These are phyloP conservation scores for Leucosporidium creatinivorum DNA, from an alignment of 768 basidiomycete species.

Conservation along the genomic window DNA sequence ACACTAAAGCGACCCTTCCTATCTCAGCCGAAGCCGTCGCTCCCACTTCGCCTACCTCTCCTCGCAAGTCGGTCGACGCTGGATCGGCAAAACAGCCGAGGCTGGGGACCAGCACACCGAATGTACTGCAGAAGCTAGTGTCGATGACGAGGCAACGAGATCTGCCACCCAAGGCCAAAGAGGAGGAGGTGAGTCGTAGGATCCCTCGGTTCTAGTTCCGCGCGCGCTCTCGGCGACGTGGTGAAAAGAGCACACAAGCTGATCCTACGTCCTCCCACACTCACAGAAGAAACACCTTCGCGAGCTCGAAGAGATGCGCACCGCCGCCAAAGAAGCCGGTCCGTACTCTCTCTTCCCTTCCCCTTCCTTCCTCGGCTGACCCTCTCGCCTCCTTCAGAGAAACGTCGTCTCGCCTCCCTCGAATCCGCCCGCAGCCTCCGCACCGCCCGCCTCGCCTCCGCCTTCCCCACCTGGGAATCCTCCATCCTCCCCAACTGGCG, in stretches of 20 bases:
- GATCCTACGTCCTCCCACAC: background rate
- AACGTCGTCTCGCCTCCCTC: slow-evolving; percentile 55
- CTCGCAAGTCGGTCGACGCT: too few species aligned
- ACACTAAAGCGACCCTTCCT: too few species aligned
- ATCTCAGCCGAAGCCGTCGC: too few species aligned
- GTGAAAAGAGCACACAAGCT: too few species aligned
- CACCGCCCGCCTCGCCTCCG: slow-evolving; percentile 60
- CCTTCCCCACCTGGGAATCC: slow-evolving; percentile 66
- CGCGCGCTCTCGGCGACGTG: too few species aligned
- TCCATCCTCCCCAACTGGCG: slow-evolving; percentile 77
- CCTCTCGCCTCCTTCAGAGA: slow-evolving; percentile 50
- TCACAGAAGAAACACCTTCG: slow-evolving; percentile 59
- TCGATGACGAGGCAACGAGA: slow-evolving; percentile 76
- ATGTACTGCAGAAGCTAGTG: slow-evolving; percentile 65
- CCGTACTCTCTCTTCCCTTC: slow-evolving; percentile 1
- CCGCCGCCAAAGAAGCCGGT: slow-evolving; percentile 67
- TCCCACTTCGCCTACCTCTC: too few species aligned
- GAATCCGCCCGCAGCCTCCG: slow-evolving; percentile 58
- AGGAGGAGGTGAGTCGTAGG: background rate
- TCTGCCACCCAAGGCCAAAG: slow-evolving; percentile 65
- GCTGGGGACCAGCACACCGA: slow-evolving; percentile 44
- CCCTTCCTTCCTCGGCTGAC: background rate
- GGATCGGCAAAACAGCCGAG: too few species aligned
- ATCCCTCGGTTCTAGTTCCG: background rate
- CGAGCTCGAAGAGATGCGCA: slow-evolving; percentile 85